These are phyloP conservation scores for Aspergillus hiratsukae DNA, from an alignment of 2,329 filamentous ascomycete species.

Conservation along the genomic window DNA sequence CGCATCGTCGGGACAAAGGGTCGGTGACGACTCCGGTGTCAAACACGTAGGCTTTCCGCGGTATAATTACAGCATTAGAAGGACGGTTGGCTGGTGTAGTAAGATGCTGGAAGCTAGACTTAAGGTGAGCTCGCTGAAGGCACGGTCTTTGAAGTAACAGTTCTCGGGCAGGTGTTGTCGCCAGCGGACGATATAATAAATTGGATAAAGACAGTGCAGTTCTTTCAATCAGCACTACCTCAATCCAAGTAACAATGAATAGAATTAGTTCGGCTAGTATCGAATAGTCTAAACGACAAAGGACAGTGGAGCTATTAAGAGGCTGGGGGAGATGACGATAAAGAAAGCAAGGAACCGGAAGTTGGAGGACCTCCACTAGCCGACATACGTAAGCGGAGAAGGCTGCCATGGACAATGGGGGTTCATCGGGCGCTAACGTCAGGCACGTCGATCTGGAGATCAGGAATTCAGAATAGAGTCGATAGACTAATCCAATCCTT, in stretches of 20 bases:
- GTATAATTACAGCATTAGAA: not conserved
- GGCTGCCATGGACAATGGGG: not conserved
- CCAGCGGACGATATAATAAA: not conserved
- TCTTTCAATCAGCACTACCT: not conserved
- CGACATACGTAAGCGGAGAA: constrained; percentile 12
- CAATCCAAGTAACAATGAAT: not conserved
- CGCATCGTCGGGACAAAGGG: constrained; percentile 24
- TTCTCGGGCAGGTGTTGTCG: not conserved
- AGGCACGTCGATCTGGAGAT: constrained; percentile 9
- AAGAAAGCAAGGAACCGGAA: not conserved
- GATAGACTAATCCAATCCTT: not conserved
- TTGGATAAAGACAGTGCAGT: not conserved
- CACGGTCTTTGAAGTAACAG: not conserved
- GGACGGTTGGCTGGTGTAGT: not conserved
- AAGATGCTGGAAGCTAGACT: not conserved
- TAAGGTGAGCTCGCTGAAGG: not conserved
- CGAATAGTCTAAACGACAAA: not conserved
- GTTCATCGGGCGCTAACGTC: constrained; percentile 14
- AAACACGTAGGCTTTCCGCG: not conserved
- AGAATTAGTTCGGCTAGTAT: not conserved
- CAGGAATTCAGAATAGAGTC: too few relatives aligned
- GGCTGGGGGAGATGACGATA: not conserved
- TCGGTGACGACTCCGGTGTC: not conserved
- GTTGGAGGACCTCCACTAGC: not conserved
- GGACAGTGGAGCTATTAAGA: not conserved